phyloP scores from a whole-genome alignment of 2,329 filamentous ascomycete genomes.

The Sporothrix protearum region DNA sequence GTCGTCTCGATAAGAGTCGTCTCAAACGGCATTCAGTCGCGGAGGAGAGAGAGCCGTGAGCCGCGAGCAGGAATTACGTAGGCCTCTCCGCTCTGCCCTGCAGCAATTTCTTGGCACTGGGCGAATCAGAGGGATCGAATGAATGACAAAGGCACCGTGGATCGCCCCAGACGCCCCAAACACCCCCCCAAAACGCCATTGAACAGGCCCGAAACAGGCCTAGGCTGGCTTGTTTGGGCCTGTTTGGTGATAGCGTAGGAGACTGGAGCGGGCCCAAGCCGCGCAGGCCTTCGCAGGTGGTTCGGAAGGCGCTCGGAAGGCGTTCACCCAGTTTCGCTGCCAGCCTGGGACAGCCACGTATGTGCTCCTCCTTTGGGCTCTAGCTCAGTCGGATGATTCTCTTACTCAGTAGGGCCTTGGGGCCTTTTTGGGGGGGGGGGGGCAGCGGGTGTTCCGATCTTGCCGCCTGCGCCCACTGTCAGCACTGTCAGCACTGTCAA shows the following conservation, averaged over 20 bases:
- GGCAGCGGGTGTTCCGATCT: background rate
- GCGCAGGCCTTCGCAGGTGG: slow-evolving; percentile 8
- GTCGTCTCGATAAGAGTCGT: too few relatives aligned
- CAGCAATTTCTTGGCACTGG: slow-evolving; percentile 14
- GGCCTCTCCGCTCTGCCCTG: background rate
- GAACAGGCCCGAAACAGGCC: background rate
- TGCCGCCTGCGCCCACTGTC: background rate
- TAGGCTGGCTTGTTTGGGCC: background rate
- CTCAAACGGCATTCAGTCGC: background rate
- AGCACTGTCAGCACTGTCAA: background rate
- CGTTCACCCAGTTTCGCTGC: background rate
- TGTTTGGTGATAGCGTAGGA: background rate
- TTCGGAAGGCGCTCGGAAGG: background rate
- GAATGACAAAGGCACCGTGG: background rate
- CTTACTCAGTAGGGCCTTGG: too few relatives aligned
- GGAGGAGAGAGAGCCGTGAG: background rate
- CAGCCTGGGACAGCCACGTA: background rate
- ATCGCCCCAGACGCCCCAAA: too few relatives aligned
- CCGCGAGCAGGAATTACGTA: slow-evolving; percentile 25
- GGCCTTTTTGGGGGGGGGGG: background rate
- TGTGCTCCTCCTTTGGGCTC: background rate
- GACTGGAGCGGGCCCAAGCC: background rate
- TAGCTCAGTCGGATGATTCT: background rate
- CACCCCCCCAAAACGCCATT: too few relatives aligned
- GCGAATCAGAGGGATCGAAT: background rate